Evolutionary conservation across 805 yeast genomes (phyloP).

Genomic region (Brettanomyces anomalus): DNA sequence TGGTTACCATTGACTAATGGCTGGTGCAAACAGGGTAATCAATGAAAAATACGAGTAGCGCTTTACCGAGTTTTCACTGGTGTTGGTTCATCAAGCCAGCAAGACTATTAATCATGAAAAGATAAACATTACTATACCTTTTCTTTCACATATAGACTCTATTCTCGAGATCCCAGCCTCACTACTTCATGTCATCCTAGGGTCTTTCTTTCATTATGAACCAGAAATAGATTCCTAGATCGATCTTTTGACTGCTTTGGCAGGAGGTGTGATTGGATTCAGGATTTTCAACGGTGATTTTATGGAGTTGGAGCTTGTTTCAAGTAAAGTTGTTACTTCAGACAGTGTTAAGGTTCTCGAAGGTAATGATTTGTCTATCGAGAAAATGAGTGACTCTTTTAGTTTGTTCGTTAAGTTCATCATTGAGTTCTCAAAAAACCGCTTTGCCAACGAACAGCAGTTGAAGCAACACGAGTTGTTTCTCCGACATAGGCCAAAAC

Average conservation of each 20-base stretch:
- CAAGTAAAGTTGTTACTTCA: constrained; percentile 91
- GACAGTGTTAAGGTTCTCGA: constrained; percentile 73
- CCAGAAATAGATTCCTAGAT: too few relatives aligned
- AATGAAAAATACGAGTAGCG: too few relatives aligned
- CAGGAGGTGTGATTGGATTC: constrained; percentile 88
- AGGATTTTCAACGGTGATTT: constrained; percentile 89
- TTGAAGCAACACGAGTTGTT: constrained; percentile 63
- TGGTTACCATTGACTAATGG: too few relatives aligned
- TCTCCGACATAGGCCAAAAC: constrained; percentile 66
- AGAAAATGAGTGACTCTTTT: constrained; percentile 81
- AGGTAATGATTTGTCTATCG: constrained; percentile 96
- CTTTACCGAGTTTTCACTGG: too few relatives aligned
- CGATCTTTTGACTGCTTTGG: constrained; percentile 88
- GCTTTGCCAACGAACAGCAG: constrained; percentile 68
- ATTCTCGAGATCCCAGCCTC: too few relatives aligned
- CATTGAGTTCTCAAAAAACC: constrained; percentile 75
- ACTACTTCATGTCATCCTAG: too few relatives aligned
- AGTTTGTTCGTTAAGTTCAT: constrained; percentile 78
- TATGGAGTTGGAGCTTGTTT: constrained; percentile 70
- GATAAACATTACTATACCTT: too few relatives aligned
- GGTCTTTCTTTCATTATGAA: too few relatives aligned
- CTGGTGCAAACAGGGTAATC: too few relatives aligned
- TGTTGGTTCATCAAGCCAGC: too few relatives aligned
- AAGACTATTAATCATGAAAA: too few relatives aligned
- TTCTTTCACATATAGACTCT: too few relatives aligned